Evolutionary conservation across 495 filamentous ascomycete genomes (phyloP), one percentile per base, ranked within the genome.

Genomic region (Astrothelium subdiscretum): DNA sequence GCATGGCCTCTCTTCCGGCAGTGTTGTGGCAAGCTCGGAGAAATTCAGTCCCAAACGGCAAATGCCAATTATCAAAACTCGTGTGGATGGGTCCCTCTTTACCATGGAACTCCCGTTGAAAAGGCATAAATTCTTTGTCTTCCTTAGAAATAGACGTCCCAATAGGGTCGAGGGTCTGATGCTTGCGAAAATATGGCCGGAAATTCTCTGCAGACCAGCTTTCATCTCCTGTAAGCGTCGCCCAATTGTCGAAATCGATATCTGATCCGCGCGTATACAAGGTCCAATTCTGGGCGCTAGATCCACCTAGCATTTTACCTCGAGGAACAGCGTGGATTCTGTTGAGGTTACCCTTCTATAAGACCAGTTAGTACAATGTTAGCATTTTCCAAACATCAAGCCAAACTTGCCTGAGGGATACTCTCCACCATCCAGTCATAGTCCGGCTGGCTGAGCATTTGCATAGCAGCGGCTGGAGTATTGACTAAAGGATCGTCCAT

Each of bases 181-280:
- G 65, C 63, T 66, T 68, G 26, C 60, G 59, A 43, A 68, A 66
- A 52, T 66, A 68, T 8, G 61, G 27, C 71, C 78, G 65, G 32
- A 84, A 66, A 20, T 67, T 71, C 5, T 84, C 74, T 82, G 83
- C 85, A 35, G 74, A 78, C 84, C 83, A 86, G 1, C 83, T 32
- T 2, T 0, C 3, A 60, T 66, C 61, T 15, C 40, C 57, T 18
- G 42, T 82, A 24, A 82, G 74, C 18, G 76, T 74, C 54, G 76
- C 75, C 83, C 84, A 86, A 44, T 75, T 75, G 70, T 86, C 81
- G 63, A 81, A 84, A 35, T 83, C 83, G 12, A 77, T 68, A 44
- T 74, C 76, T 32, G 74, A 80, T 0, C 78, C 82, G 22, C 65
- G 65, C 24, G 63, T 62, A 51, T 66, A 62, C 31, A 62, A 61